A percentile compares a stretch with the other conserved stretches of the same genome.
These are phyloP conservation scores for Sclerotinia borealis DNA, from an alignment of 2,329 filamentous ascomycete species.

Conservation along the genomic window DNA sequence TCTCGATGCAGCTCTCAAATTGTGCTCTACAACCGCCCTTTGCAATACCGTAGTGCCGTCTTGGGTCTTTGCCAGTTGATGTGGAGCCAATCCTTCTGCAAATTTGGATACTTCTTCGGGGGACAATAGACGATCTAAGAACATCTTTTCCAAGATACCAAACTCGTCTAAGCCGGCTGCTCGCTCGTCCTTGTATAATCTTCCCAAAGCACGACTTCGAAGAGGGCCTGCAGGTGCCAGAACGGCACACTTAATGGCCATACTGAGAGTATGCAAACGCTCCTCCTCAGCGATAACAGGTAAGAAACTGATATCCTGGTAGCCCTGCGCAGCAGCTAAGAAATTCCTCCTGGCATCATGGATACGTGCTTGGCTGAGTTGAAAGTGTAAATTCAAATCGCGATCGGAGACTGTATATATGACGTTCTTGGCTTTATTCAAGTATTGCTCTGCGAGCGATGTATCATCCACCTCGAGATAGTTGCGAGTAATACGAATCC, in stretches of 20 bases:
- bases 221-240: conserved; percentile 85
- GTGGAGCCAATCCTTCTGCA: conserved; percentile 69
- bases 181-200: conserved; percentile 91
- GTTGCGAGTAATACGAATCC: conserved; percentile 91
- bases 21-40: conserved; percentile 93
- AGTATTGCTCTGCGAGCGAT: conserved; percentile 73
- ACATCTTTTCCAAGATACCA: conserved; percentile 94
- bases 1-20: conserved; percentile 77
- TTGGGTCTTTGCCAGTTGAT: conserved; percentile 83
- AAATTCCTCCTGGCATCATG: conserved; percentile 87
- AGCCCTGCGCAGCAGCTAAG: conserved; percentile 78
- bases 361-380: conserved; percentile 87
- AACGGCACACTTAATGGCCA: conserved; percentile 87
- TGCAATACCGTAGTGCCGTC: conserved; percentile 91
- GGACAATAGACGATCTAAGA: conserved; percentile 77
- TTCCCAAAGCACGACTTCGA: conserved; percentile 71
- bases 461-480: conserved; percentile 93
- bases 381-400: conserved; percentile 74
- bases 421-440: conserved; percentile 94
- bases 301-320: conserved; percentile 80
- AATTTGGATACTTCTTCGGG: conserved; percentile 83
- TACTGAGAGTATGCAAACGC: conserved; percentile 73
- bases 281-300: conserved; percentile 78
- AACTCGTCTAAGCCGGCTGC: conserved; percentile 70
- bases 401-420: conserved; percentile 73